These are phyloP conservation scores for Zea mays DNA, from an alignment of 176 grass and related monocot species.

Conservation along the genomic window DNA sequence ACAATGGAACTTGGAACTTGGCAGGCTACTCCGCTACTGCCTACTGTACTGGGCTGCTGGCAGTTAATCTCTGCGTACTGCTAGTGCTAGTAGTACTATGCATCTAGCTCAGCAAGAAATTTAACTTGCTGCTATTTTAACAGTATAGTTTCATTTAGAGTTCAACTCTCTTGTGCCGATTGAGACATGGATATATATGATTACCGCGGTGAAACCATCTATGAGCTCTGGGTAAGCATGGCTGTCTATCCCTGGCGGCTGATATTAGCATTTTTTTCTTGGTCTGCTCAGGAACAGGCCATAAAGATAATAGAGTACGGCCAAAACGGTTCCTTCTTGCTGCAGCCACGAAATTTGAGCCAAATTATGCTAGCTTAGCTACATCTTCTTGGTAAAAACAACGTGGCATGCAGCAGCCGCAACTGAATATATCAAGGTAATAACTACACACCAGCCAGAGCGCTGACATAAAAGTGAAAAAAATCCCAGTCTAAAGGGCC, in stretches of 20 bases:
- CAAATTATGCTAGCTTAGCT: not conserved
- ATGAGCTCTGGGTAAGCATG: constrained; percentile 7
- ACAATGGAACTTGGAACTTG: too few species aligned
- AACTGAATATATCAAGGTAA: not conserved
- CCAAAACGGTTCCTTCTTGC: not conserved
- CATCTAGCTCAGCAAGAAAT: constrained; percentile 4
- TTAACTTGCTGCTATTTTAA: not conserved
- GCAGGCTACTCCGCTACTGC: too few species aligned
- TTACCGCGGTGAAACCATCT: not conserved
- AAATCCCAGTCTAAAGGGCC: too few species aligned
- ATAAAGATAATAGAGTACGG: not conserved
- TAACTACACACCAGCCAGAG: too few species aligned
- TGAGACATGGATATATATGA: not conserved
- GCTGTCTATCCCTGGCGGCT: not conserved
- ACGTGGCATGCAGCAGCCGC: not conserved
- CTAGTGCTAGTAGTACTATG: not conserved
- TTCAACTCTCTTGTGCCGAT: constrained; percentile 9
- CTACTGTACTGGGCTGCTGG: not conserved
- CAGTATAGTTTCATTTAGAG: not conserved
- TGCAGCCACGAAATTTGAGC: not conserved
- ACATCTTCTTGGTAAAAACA: not conserved
- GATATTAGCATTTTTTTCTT: not conserved
- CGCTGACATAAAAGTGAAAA: too few species aligned
- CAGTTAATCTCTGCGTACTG: not conserved
- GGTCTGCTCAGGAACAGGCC: not conserved